Percentiles rank a stretch among this genome's conserved stretches.
These are phyloP conservation scores for Gyromitra esculenta DNA, from an alignment of 2,329 filamentous ascomycete species.

Conservation along the genomic window DNA sequence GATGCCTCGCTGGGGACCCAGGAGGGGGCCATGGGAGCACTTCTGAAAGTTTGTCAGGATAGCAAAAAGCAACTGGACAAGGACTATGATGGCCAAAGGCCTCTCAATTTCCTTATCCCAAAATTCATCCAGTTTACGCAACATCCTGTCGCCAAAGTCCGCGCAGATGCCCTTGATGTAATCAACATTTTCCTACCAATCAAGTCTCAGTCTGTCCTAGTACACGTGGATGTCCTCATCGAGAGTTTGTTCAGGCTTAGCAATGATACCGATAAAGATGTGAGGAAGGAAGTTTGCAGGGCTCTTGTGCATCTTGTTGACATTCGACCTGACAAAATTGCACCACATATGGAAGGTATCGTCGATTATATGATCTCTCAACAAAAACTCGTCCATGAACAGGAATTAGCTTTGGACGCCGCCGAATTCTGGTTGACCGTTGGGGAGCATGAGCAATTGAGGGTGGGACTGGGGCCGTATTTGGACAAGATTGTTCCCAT, in stretches of 20 bases:
- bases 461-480: conserved; percentile 78
- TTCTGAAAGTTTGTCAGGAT: conserved; percentile 97
- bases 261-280: conserved; percentile 78
- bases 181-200: conserved; percentile 93
- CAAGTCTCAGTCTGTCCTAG: conserved; percentile 81
- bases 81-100: conserved; percentile 87
- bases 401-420: conserved; percentile 90
- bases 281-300: conserved; percentile 90
- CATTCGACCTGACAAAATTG: conserved; percentile 85
- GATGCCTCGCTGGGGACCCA: conserved; percentile 79
- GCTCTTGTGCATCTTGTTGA: conserved; percentile 93
- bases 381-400: conserved; percentile 81
- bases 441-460: conserved; percentile 84
- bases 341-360: conserved; percentile 85
- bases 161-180: conserved; percentile 79
- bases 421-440: conserved; percentile 97
- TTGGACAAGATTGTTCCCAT: conserved; percentile 88
- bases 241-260: conserved; percentile 84
- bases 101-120: conserved; percentile 86
- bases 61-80: conserved; percentile 86
- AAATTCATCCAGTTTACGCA: conserved; percentile 88
- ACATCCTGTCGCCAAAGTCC: conserved; percentile 78
- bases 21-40: conserved; percentile 90
- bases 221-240: conserved; percentile 81
- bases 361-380: conserved; percentile 94